phyloP scores from a whole-genome alignment of 805 yeast genomes.

The Candida chauliodis region DNA sequence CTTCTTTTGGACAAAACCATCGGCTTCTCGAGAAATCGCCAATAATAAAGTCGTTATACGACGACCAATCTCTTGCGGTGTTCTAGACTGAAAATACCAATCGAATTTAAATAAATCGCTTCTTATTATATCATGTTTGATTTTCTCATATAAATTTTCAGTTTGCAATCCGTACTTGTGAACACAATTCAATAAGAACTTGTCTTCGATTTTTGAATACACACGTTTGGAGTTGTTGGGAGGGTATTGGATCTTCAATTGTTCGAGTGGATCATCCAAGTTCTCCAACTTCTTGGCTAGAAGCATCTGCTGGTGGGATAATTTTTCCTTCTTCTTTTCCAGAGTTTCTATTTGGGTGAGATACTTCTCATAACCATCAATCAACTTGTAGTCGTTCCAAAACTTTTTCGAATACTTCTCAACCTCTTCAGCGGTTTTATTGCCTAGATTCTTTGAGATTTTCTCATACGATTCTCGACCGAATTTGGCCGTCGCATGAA shows the following conservation, averaged over 20 bases:
- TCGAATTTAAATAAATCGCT: constrained; percentile 66
- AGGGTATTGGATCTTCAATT: constrained; percentile 65
- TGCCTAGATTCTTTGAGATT: constrained; percentile 54
- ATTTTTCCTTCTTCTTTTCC: constrained; percentile 60
- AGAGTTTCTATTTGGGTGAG: constrained; percentile 69
- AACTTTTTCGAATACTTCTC: constrained; percentile 54
- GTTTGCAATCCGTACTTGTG: constrained; percentile 62
- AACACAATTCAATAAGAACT: constrained; percentile 58
- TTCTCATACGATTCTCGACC: constrained; percentile 52
- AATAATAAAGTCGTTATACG: constrained; percentile 64
- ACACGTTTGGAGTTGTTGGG: constrained; percentile 80
- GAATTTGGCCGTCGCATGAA: constrained; percentile 64
- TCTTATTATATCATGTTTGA: constrained; percentile 58
- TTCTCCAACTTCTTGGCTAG: constrained; percentile 51
- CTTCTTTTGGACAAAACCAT: constrained; percentile 54
- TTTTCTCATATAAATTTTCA: constrained; percentile 57
- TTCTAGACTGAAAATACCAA: constrained; percentile 70
- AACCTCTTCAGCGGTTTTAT: constrained; percentile 58
- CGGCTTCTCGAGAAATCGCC: constrained; percentile 68
- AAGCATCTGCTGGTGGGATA: constrained; percentile 52
- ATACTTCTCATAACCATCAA: constrained; percentile 72
- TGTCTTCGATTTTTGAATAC: constrained; percentile 67
- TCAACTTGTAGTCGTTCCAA: constrained; percentile 57
- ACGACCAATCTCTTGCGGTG: constrained; percentile 68
- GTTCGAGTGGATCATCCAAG: constrained; percentile 57